These are phyloP conservation scores for Rhizopus sp. DNA, from an alignment of 371 early-diverging fungal genomes.

Conservation along the genomic window DNA sequence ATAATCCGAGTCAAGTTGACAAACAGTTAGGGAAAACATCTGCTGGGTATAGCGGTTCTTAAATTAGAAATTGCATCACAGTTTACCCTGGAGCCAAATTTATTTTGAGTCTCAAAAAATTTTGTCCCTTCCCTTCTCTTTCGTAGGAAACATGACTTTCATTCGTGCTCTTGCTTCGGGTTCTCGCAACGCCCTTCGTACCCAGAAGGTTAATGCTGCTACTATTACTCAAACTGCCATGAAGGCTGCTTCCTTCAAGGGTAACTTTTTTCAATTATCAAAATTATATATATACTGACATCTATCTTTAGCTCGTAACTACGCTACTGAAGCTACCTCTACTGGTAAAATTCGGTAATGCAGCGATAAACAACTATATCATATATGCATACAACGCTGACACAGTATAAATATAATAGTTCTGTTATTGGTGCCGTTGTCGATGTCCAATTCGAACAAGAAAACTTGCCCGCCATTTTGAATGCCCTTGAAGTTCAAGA, in stretches of 20 bases:
- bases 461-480: conserved; percentile 91
- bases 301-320: conserved; percentile 30
- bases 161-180: conserved; percentile 36
- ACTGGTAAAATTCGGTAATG: conserved; percentile 47
- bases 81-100: neutral
- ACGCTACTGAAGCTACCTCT: conserved; percentile 36
- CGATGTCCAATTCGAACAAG: conserved; percentile 95
- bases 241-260: conserved; percentile 30
- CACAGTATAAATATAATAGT: conserved; percentile 10
- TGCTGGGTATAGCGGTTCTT: no score
- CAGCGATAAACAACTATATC: neutral
- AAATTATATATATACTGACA: neutral
- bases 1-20: no score
- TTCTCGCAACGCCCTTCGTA: conserved; percentile 34
- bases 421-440: conserved; percentile 97
- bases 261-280: conserved; percentile 7
- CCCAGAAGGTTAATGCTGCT: conserved; percentile 30
- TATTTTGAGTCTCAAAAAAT: neutral
- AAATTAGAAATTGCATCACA: neutral
- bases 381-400: neutral
- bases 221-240: conserved; percentile 23
- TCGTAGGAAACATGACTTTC: conserved; percentile 15
- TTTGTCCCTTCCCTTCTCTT: conserved; percentile 6
- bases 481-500: conserved; percentile 95
- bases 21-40: no score